A percentile compares a stretch with the other conserved stretches of the same genome.
Conservation (phyloP, 1,284 basidiomycete genomes). For the Coniferiporia weirii region DNA sequence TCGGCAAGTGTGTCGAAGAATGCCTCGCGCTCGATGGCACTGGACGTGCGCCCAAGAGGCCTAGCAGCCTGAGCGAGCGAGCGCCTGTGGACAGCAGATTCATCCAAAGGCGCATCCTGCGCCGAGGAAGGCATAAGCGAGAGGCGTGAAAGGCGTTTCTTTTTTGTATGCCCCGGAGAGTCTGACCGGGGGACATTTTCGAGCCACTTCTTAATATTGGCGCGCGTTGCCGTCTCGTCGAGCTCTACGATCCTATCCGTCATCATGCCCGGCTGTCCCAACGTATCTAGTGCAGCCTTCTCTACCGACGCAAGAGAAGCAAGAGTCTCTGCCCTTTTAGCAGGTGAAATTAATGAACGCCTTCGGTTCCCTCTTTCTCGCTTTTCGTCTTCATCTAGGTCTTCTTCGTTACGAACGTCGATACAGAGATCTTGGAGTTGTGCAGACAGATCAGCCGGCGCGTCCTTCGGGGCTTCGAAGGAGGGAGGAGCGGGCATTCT, state of each 20-base stretch:
- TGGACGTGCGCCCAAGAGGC: constrained; percentile 5
- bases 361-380: neutral
- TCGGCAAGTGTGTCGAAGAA: constrained; percentile 9
- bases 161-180: neutral
- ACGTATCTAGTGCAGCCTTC: constrained; percentile 8
- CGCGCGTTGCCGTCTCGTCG: neutral
- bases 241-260: neutral
- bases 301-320: constrained; percentile 9
- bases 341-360: neutral
- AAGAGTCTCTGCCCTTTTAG: constrained; percentile 7
- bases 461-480: neutral
- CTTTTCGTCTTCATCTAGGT: neutral
- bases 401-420: neutral
- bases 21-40: constrained; percentile 1
- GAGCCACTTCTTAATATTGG: constrained; percentile 14
- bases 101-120: neutral
- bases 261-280: constrained; percentile 13
- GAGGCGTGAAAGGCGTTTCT: neutral
- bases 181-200: constrained; percentile 5
- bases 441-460: neutral
- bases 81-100: neutral
- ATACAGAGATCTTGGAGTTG: constrained; percentile 1
- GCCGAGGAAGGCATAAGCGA: neutral
- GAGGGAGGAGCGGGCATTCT: neutral
- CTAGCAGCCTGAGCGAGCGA: neutral